Base-by-base conservation (phyloP, 768 basidiomycete genomes). In the Russula sp. region DNA sequence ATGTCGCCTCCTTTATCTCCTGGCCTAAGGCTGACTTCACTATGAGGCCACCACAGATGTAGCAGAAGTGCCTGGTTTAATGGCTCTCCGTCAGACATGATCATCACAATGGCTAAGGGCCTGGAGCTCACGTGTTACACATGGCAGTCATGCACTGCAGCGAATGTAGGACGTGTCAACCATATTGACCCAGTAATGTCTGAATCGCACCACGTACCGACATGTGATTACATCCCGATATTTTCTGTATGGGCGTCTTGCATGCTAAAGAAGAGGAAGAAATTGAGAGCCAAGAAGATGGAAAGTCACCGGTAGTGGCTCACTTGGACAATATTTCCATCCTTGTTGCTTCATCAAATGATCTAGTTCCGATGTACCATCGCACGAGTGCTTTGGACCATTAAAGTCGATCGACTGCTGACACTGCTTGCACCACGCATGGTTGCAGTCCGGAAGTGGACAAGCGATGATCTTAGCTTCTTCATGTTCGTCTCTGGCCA, bases 191-290 rank as follows among this genome's bases (percentile, higher is more conserved):
- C 20, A 24, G 11, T n/a, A 48, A 22, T 22, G 5, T 48, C 26
- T 42, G 32, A 40, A 48, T 34, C 30, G 9, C 56, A 22, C 24
- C 57, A 59, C 83, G 73, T 36, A 84, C 84, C 64, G 78, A 77
- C 81, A 86, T 86, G 70, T 86, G 84, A 62, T 84, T 81, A 57
- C 84, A 86, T 1, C 85, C 84, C 18, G 72, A 73, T 5, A 76
- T 75, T 66, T 83, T 86, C 57, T 76, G 79, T 22, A 83, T 79
- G 2, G 83, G 79, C 7, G 83, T 81, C 57, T 71, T 70, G 68
- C 81, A 81, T 3, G 79, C 80, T 81, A n/a, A 54, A 28, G n/a
- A 51, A 53, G n/a, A 26, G 22, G 18, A 36, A 5, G n/a, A 42
- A 38, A 18, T 22, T 8, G 1, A 49, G 40, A 32, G 22, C 2